Base-by-base conservation (phyloP, 2,329 filamentous ascomycete genomes). In the Pseudocercospora pini-densiflorae region DNA sequence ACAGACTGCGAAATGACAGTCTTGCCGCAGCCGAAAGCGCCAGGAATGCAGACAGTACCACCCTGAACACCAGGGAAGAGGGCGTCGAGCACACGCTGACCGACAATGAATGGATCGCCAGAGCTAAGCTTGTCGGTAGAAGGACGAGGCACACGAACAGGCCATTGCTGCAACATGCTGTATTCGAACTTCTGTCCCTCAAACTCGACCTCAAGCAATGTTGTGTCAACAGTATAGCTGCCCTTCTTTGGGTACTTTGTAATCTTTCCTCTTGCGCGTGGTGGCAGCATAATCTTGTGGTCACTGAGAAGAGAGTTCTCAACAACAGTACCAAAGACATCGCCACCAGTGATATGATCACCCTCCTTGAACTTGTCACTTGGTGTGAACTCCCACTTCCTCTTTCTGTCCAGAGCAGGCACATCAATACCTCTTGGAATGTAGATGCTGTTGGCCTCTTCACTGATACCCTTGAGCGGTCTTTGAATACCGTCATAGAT, bases 401-500 rank as follows among this genome's bases (percentile, higher is more conserved):
- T 97, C 78, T 89, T 84, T 75, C 95, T 92, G 84, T 97, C 91
- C 78, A 99, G 88, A 54, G 94, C 90, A 61, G 94, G 93, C 36
- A 94, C 88, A 64, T 92, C 83, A 78, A 99, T 94, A 81, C 95
- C 95, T 74, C 95, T 92, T 76, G 95, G 95, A 71, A 99, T 99
- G 82, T 99, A 99, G 81, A 99, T 99, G 81, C 92, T 93, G 77
- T 93, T 85, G 61, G 93, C 89, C 58, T 87, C 82, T 47, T 90
- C 84, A 73, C 92, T 85, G 76, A 99, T 99, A 72, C 88, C 89
- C 82, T 90, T 90, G 75, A 99, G 89, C 59, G 95, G 95, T 78
- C 95, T 90, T 82, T 99, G 95, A 77, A 99, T 99, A 84, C 95
- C 95, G 80, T 99, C 95, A 86, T 98, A 99, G 81, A 99, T 99